These are phyloP conservation scores for Thielaviopsis musarum DNA, from an alignment of 2,329 filamentous ascomycete genomes.

Conservation along the genomic window DNA sequence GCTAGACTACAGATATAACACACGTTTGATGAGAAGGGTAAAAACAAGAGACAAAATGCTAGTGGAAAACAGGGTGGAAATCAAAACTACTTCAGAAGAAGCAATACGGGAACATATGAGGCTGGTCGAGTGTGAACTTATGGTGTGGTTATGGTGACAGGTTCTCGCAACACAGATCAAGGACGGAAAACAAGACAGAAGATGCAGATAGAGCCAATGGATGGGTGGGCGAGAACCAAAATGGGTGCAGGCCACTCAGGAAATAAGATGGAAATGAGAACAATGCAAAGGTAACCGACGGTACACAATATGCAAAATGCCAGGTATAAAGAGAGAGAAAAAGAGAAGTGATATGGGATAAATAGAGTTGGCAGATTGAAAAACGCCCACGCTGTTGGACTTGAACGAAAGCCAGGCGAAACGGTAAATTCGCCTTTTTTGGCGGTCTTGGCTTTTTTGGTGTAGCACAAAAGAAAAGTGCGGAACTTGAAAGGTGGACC, in stretches of 20 bases:
- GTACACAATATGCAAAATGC: not conserved
- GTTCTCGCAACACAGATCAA: no score
- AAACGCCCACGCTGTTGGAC: no score
- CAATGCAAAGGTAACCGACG: not conserved
- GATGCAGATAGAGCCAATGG: no score
- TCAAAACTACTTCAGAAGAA: not conserved
- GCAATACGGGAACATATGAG: no score
- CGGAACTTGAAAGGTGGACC: not conserved
- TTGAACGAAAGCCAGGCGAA: not conserved
- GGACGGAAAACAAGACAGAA: no score
- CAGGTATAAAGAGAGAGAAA: no score
- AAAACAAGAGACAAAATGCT: not conserved
- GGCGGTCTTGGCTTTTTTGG: slow-evolving; percentile 13
- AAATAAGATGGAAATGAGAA: not conserved
- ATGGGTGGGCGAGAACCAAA: not conserved
- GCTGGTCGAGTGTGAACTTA: no score
- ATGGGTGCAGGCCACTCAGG: not conserved
- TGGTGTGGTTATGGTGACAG: no score
- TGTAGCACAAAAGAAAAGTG: not conserved
- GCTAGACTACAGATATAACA: not conserved
- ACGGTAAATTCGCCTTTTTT: not conserved
- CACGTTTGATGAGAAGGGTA: not conserved
- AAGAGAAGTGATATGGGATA: not conserved
- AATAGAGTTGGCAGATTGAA: not conserved
- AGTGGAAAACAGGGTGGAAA: not conserved